Percentiles rank a stretch among this genome's conserved stretches.
Evolutionary conservation across 2,329 filamentous ascomycete genomes (phyloP).

Genomic region (Biscogniauxia sp.): DNA sequence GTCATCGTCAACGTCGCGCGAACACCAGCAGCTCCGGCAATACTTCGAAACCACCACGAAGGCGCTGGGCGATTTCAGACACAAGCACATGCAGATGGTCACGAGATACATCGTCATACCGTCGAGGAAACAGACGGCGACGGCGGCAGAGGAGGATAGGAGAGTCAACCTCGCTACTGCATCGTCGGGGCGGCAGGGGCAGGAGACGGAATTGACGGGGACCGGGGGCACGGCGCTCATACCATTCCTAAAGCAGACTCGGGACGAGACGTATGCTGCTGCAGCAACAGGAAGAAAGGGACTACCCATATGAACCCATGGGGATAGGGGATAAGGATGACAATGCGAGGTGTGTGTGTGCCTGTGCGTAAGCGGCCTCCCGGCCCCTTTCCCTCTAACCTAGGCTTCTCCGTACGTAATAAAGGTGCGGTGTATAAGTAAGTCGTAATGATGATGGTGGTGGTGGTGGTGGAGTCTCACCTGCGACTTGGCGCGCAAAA

Average conservation of each 20-base stretch:
- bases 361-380: no score
- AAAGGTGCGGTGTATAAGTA: neutral
- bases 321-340: neutral
- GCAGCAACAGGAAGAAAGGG: slow-evolving; percentile 1
- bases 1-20: slow-evolving; percentile 41
- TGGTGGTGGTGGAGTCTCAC: neutral
- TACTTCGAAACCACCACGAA: slow-evolving; percentile 71
- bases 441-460: neutral
- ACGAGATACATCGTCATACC: slow-evolving; percentile 87
- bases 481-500: neutral
- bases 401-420: neutral
- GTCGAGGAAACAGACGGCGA: slow-evolving; percentile 43
- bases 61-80: slow-evolving; percentile 72
- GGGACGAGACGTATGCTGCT: slow-evolving; percentile 68
- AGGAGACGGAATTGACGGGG: slow-evolving; percentile 60
- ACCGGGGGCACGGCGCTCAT: slow-evolving; percentile 86
- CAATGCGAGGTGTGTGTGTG: no score
- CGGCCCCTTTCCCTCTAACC: no score
- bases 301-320: neutral
- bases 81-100: slow-evolving; percentile 87
- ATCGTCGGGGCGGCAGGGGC: slow-evolving; percentile 31
- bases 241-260: slow-evolving; percentile 83
- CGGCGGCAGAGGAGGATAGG: neutral
- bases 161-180: slow-evolving; percentile 45
- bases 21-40: slow-evolving; percentile 40